Evolutionary conservation across 2,329 filamentous ascomycete genomes (phyloP).

Genomic region (Geosmithia flava): DNA sequence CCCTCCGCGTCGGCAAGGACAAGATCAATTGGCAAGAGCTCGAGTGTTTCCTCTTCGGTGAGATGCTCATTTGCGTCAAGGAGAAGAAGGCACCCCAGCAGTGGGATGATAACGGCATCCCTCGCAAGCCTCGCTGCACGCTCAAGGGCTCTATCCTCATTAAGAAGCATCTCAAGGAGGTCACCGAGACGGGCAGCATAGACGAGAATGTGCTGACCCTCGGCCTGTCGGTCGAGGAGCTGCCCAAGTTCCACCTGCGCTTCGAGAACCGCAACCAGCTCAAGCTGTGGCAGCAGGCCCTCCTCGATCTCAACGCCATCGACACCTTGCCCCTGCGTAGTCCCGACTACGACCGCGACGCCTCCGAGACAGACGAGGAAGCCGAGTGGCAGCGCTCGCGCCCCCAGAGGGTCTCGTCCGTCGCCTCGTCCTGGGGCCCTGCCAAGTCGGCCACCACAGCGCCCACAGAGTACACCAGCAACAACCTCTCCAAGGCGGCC

Average conservation of each 20-base stretch:
- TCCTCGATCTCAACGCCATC: conserved; percentile 69
- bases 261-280: conserved; percentile 77
- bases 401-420: conserved; percentile 65
- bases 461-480: conserved; percentile 81
- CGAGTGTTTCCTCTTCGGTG: conserved; percentile 91
- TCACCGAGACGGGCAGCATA: conserved; percentile 54
- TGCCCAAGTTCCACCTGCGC: conserved; percentile 86
- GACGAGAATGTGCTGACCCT: conserved; percentile 82
- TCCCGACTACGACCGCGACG: conserved; percentile 70
- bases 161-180: conserved; percentile 91
- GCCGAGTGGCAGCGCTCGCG: conserved; percentile 56
- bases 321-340: conserved; percentile 52
- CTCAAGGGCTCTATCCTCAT: conserved; percentile 96
- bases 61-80: conserved; percentile 99
- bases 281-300: conserved; percentile 79
- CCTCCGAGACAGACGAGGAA: conserved; percentile 78
- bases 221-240: conserved; percentile 78
- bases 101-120: conserved; percentile 50
- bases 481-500: conserved; percentile 42
- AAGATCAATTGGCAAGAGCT: conserved; percentile 94
- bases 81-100: conserved; percentile 70
- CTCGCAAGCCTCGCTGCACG: conserved; percentile 64
- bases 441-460: conserved; percentile 76
- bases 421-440: conserved; percentile 71
- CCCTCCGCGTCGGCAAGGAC: conserved; percentile 89